Evolutionary conservation across 1,139 yeast species (phyloP).

Genomic region (Sporopachydermia cereana): DNA sequence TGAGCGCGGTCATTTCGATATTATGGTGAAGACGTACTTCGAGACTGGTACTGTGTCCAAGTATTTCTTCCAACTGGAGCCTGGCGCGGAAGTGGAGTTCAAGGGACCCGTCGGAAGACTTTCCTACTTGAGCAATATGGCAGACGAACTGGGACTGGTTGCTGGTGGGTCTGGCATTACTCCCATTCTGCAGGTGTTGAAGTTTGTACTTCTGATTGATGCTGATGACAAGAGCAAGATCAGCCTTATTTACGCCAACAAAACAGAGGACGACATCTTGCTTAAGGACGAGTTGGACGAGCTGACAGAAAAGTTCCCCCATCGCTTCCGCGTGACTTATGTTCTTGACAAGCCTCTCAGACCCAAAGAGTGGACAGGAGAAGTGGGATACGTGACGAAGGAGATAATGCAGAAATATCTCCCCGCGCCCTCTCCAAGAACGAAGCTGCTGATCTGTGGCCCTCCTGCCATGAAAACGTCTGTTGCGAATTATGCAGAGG

Average conservation of each 20-base stretch:
- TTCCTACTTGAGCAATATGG: slow-evolving; percentile 44
- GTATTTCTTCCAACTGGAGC: slow-evolving; percentile 46
- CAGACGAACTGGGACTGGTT: slow-evolving; percentile 49
- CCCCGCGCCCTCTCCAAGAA: slow-evolving; percentile 35
- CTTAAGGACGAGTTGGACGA: slow-evolving; percentile 62
- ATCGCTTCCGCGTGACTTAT: slow-evolving; percentile 39
- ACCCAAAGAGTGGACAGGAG: slow-evolving; percentile 39
- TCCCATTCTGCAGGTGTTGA: slow-evolving; percentile 60
- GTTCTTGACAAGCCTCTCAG: slow-evolving; percentile 26
- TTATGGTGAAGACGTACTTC: slow-evolving; percentile 58
- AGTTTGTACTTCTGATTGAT: slow-evolving; percentile 37
- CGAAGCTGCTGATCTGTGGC: slow-evolving; percentile 60
- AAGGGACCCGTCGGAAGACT: slow-evolving; percentile 73
- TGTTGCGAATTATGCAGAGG: slow-evolving; percentile 37
- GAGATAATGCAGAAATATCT: slow-evolving; percentile 42
- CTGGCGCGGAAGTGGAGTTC: slow-evolving; percentile 57
- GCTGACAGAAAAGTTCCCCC: slow-evolving; percentile 48
- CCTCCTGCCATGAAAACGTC: slow-evolving; percentile 56
- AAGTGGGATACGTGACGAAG: slow-evolving; percentile 45
- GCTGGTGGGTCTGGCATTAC: slow-evolving; percentile 86
- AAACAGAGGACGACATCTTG: slow-evolving; percentile 60
- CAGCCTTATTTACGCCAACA: slow-evolving; percentile 55
- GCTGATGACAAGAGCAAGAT: slow-evolving; percentile 54
- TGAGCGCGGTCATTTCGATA: slow-evolving; percentile 63
- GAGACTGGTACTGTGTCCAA: slow-evolving; percentile 56